Conservation (phyloP, 2,329 filamentous ascomycete genomes). For the Penicillium sp. region DNA sequence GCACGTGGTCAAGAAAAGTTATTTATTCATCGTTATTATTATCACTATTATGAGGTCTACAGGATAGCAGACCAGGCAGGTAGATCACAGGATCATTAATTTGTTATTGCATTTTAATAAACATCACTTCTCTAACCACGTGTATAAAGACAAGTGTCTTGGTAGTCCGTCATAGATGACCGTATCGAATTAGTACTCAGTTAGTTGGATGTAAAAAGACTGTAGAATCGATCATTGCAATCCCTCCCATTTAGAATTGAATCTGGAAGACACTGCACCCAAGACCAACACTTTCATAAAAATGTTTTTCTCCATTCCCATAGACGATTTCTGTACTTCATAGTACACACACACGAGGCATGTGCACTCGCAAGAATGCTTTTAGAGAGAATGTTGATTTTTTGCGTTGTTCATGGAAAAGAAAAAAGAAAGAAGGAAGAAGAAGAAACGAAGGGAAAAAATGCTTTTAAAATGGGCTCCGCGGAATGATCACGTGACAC, state of each 20-base stretch:
- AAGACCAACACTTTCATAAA: constrained; percentile 49
- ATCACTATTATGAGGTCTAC: constrained; percentile 6
- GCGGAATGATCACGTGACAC: constrained; percentile 1
- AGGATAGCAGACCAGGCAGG: neutral
- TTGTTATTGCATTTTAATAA: neutral
- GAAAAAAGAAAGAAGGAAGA: constrained; percentile 27
- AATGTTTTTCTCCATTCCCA: constrained; percentile 51
- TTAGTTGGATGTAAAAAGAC: constrained; percentile 2
- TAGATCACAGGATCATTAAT: neutral
- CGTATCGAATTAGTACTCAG: neutral
- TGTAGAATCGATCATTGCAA: constrained; percentile 60
- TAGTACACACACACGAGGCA: constrained; percentile 36
- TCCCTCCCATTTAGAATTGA: constrained; percentile 44
- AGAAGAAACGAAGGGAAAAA: neutral
- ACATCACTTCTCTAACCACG: neutral
- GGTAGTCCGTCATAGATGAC: too few relatives aligned
- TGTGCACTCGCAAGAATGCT: constrained; percentile 55
- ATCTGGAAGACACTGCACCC: constrained; percentile 54
- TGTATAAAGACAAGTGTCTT: too few relatives aligned
- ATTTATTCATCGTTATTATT: constrained; percentile 7
- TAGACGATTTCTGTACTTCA: constrained; percentile 58
- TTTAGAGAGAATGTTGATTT: constrained; percentile 53
- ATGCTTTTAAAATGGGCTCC: neutral
- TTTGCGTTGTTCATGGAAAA: constrained; percentile 54
- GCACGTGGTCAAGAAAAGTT: neutral